Base-by-base conservation (phyloP, 768 basidiomycete species). In the Hortiboletus flavorubellus region DNA sequence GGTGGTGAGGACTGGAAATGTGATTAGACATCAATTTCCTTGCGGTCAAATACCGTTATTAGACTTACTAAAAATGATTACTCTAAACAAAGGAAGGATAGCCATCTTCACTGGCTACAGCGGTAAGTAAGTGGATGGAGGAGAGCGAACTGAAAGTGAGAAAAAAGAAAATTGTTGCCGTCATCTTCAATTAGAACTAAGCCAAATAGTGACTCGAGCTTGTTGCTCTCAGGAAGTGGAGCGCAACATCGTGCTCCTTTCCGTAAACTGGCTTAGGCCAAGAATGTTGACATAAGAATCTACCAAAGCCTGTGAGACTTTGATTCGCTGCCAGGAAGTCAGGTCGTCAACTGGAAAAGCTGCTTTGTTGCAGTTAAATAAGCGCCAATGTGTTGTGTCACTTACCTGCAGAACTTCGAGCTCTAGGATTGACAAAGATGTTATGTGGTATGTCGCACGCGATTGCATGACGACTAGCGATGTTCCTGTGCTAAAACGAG, bases 71-170 rank as follows among this genome's bases (percentile, higher is more conserved):
- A 68, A 68, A 30, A 60, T 5, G 30, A 53, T 43, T 10, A 35
- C 30, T 51, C 68, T 64, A 42, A 72, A n/a, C 34, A 45, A 64
- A 58, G 62, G 58, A 66, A 66, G 54, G 66, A 59, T 15, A 18
- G 59, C 62, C 64, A 66, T 65, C 46, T 54, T 59, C 4, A 33
- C 48, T 46, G 46, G 31, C 49, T 51, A 56, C 18, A 26, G 26
- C 26, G 26, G 26, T 26, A 26, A 26, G 40, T 38, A 11, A 21
- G 42, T 15, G 30, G 30, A 30, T 18, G 18, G 30, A 18, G 11
- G 16, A 49, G 16, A 38, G 23, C 50, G 18, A 29, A 11, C 6
- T 43, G 42, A 46, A 48, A 44, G 40, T 5, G 56, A 56, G 46
- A 44, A 26, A 6, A 42, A 53, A 11, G 11, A 30, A 21, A 37